Conservation (phyloP, 148 eudicot species). For the Oxyria digyna region DNA sequence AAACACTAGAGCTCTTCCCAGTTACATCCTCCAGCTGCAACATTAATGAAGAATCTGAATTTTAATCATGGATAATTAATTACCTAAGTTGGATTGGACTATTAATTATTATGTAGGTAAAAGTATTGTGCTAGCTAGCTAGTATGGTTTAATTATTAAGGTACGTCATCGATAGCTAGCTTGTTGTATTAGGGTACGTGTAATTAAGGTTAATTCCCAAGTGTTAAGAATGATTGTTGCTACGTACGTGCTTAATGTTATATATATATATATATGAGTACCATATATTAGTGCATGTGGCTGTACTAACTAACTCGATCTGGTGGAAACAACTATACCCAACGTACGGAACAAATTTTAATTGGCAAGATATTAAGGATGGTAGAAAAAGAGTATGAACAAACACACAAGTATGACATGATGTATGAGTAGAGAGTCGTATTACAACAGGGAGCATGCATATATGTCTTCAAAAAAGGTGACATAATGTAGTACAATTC, state of each 20-base stretch:
- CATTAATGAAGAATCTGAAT: neutral
- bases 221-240: neutral
- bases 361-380: neutral
- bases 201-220: neutral
- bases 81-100: neutral
- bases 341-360: neutral
- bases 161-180: neutral
- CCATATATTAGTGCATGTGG: neutral
- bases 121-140: neutral
- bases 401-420: neutral
- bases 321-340: too few species aligned
- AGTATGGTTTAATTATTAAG: too few species aligned
- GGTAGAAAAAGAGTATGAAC: neutral
- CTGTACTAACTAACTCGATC: too few species aligned
- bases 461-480: neutral
- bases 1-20: conserved; percentile 4
- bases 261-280: neutral
- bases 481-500: conserved; percentile 6
- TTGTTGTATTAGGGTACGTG: neutral
- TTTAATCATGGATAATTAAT: neutral
- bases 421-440: neutral
- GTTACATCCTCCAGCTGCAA: neutral
- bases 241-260: neutral
- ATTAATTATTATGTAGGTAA: neutral
- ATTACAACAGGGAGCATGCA: neutral